phyloP scores from a whole-genome alignment of 148 eudicot genomes.

The Fallopia convolvulus region DNA sequence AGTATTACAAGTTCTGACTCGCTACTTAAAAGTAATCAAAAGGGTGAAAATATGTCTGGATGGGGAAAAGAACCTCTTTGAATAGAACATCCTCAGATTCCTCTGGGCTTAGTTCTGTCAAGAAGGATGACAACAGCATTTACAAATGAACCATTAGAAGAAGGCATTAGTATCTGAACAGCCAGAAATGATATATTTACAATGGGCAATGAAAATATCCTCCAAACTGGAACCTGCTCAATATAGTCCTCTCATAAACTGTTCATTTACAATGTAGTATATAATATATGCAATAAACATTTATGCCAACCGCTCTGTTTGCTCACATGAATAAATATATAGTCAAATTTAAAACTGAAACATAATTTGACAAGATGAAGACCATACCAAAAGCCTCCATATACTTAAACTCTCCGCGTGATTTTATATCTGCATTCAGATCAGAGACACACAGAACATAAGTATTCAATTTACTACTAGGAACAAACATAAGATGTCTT shows the following conservation, averaged over 20 bases:
- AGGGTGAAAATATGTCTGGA: slow-evolving; percentile 1
- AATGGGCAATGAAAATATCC: not conserved
- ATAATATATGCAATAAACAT: not conserved
- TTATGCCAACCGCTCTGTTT: not conserved
- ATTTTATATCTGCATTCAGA: slow-evolving; percentile 53
- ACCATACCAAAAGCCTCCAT: slow-evolving; percentile 75
- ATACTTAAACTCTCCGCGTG: slow-evolving; percentile 66
- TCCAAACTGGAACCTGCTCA: not conserved
- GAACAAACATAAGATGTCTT: not conserved
- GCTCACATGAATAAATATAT: not conserved
- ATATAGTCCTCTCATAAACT: not conserved
- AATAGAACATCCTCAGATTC: slow-evolving; percentile 97
- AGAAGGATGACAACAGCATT: not conserved
- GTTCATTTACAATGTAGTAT: not conserved
- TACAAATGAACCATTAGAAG: not conserved
- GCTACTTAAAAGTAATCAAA: not conserved
- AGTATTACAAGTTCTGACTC: not conserved
- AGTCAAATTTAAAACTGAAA: not conserved
- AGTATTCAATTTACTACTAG: not conserved
- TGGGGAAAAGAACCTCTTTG: slow-evolving; percentile 58
- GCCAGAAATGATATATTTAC: no score
- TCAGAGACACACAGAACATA: not conserved
- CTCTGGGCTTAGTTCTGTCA: slow-evolving; percentile 73
- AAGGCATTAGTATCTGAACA: not conserved
- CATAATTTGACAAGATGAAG: not conserved